Base-by-base conservation (phyloP, 345 rosid species). In the Sapria himalayana region DNA sequence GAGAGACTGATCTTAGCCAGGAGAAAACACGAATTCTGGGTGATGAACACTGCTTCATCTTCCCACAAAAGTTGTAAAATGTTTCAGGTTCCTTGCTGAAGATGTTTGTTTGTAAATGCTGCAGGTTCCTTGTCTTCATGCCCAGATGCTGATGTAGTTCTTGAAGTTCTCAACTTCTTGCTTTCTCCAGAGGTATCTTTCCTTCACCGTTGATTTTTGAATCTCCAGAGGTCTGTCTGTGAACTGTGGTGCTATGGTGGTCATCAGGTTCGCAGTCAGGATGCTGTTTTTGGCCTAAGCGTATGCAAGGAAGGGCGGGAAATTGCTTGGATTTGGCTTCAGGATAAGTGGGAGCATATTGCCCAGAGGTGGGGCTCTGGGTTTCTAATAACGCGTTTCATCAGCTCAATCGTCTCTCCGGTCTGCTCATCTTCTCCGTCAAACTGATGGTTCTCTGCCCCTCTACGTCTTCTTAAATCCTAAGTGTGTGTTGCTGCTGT, bases 1-100 rank as follows among this genome's bases (percentile, higher is more conserved):
- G 91, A 45, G 98, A 89, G 57, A 76, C 91, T n/a, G 91, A 89
- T 57, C 65, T 79, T 29, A 79, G 98, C 73, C 81, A 82, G 56
- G 94, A 79, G 74, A 89, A 82, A 69, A 76, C 78, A n/a, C 74
- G 98, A 54, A 69, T 89, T 54, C 58, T 89, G 44, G 62, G 98
- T 86, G 72, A 22, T 24, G 17, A 45, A 15, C 15, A 24, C 33
- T 22, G 11, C n/a, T n/a, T n/a, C n/a, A n/a, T n/a, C n/a, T n/a
- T n/a, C n/a, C n/a, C n/a, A n/a, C n/a, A n/a, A n/a, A n/a, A n/a
- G n/a, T n/a, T n/a, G n/a, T n/a, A n/a, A n/a, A n/a, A n/a, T n/a
- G n/a, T n/a, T n/a, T n/a, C n/a, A n/a, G n/a, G n/a, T n/a, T n/a
- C n/a, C n/a, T n/a, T n/a, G n/a, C n/a, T n/a, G n/a, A n/a, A n/a